These are phyloP conservation scores for Ampelocalamus luodianensis DNA, from an alignment of 176 grass and related monocot genomes.

Conservation along the genomic window DNA sequence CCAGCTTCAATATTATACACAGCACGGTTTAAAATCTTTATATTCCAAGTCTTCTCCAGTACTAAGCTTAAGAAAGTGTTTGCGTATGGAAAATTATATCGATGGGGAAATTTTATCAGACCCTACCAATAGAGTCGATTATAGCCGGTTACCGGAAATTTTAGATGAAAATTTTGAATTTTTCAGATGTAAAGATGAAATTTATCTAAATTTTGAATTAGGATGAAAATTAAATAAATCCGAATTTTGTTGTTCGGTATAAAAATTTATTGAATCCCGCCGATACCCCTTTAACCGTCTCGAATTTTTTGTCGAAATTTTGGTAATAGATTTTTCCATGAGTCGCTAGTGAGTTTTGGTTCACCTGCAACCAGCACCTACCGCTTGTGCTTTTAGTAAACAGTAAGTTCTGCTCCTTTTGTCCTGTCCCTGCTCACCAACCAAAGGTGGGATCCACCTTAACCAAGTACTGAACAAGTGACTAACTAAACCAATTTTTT, in stretches of 20 bases:
- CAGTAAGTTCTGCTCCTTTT: constrained; percentile 7
- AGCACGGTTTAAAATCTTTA: not conserved
- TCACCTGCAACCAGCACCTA: constrained; percentile 27
- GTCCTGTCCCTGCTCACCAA: constrained; percentile 27
- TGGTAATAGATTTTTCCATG: no score
- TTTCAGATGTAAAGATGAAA: no score
- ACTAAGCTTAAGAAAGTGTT: constrained; percentile 17
- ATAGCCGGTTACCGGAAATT: no score
- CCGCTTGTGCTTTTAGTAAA: constrained; percentile 20
- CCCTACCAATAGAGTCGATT: no score
- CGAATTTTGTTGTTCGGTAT: no score
- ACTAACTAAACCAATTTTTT: not conserved
- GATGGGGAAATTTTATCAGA: no score
- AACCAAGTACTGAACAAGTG: not conserved
- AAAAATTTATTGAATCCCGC: no score
- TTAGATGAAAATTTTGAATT: no score
- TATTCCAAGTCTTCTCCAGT: not conserved
- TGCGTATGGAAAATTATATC: not conserved
- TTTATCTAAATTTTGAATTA: no score
- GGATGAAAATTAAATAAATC: no score
- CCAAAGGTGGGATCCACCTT: constrained; percentile 18
- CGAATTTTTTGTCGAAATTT: no score
- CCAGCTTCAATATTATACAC: not conserved
- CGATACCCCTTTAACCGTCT: no score
- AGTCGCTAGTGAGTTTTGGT: not conserved